phyloP scores from a whole-genome alignment of 345 rosid species.

The Sonneratia alba region DNA sequence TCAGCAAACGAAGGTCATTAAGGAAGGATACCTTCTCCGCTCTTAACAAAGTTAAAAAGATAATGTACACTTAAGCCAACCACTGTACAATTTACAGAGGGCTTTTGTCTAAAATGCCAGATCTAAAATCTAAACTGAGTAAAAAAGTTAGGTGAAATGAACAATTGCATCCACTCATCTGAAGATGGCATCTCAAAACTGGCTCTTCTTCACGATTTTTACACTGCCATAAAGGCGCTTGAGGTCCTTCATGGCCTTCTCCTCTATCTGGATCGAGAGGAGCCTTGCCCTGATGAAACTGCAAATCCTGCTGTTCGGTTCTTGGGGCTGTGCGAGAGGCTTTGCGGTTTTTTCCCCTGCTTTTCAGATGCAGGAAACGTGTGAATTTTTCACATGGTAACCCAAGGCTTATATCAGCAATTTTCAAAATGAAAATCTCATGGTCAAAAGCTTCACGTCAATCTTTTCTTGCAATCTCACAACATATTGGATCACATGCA shows the following conservation, averaged over 20 bases:
- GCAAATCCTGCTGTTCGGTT: slow-evolving; percentile 65
- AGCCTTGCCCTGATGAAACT: slow-evolving; percentile 50
- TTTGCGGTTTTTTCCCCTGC: slow-evolving; percentile 59
- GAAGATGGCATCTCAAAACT: slow-evolving; percentile 18
- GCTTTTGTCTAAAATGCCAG: background rate
- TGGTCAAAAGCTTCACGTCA: background rate
- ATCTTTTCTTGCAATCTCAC: background rate
- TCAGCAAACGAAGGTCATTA: background rate
- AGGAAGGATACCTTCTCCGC: background rate
- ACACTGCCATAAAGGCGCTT: slow-evolving; percentile 82
- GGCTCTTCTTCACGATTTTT: slow-evolving; percentile 57
- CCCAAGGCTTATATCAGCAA: background rate
- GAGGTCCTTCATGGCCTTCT: slow-evolving; percentile 88
- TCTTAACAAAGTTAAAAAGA: background rate
- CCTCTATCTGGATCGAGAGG: slow-evolving; percentile 95
- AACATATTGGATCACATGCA: background rate
- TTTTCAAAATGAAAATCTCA: background rate
- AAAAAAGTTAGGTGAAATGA: background rate
- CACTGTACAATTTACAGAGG: slow-evolving; percentile 31
- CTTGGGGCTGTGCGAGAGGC: slow-evolving; percentile 64
- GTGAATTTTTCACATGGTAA: background rate
- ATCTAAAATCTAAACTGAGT: background rate
- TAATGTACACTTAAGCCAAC: slow-evolving; percentile 20
- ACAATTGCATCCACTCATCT: too few species aligned
- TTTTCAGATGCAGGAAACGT: background rate